Evolutionary conservation across 2,329 filamentous ascomycete species (phyloP).

Genomic region (Xylaria hypoxylon): DNA sequence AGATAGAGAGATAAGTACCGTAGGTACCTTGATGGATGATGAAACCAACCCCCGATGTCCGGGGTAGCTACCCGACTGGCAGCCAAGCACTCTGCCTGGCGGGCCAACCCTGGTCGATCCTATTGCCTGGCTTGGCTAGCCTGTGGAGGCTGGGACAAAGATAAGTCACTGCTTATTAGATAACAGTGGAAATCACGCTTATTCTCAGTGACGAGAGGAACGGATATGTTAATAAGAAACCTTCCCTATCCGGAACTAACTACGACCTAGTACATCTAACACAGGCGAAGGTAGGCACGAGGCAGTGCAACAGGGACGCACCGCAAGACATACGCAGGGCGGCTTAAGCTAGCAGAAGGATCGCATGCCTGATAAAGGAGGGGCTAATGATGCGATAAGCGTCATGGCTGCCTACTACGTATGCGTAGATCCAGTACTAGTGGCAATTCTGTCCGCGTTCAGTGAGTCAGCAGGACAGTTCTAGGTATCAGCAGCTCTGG

Average conservation of each 20-base stretch:
- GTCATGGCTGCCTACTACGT: slow-evolving; percentile 26
- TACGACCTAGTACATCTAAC: slow-evolving; percentile 16
- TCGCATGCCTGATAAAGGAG: slow-evolving; percentile 40
- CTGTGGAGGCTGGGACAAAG: background rate
- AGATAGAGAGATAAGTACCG: too few species aligned
- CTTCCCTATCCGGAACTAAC: slow-evolving; percentile 29
- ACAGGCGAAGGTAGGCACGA: slow-evolving; percentile 2
- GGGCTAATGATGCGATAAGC: slow-evolving; percentile 37
- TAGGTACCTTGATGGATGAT: slow-evolving; percentile 21
- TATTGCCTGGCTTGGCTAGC: slow-evolving; percentile 10
- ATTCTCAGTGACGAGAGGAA: slow-evolving; percentile 16
- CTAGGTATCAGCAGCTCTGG: slow-evolving; percentile 1
- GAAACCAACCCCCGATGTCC: slow-evolving; percentile 33
- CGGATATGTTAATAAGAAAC: slow-evolving; percentile 31
- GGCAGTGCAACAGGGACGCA: slow-evolving; percentile 18
- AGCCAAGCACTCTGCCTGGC: slow-evolving; percentile 23
- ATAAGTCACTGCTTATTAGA: slow-evolving; percentile 34
- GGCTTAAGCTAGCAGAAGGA: slow-evolving; percentile 18
- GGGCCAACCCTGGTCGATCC: slow-evolving; percentile 25
- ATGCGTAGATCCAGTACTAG: background rate
- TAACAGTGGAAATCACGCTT: slow-evolving; percentile 3
- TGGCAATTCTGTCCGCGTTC: slow-evolving; percentile 4
- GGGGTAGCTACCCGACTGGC: slow-evolving; percentile 37
- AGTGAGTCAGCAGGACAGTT: slow-evolving; percentile 31
- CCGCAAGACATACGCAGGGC: slow-evolving; percentile 12